phyloP scores from a whole-genome alignment of 768 basidiomycete species.

The Lactarius deliciosus region DNA sequence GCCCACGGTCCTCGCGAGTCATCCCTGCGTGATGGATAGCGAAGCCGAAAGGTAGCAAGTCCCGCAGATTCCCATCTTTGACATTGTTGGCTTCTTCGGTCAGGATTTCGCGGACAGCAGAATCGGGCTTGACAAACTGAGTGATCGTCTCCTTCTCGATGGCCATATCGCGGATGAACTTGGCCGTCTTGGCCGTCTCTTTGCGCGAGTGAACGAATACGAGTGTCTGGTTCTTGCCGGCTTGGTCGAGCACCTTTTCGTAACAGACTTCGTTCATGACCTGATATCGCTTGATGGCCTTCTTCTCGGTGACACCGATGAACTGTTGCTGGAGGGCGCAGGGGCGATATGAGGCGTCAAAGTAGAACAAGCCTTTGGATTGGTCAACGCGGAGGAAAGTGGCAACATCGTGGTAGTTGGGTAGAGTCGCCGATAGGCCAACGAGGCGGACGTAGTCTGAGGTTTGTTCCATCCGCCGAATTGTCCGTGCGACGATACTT shows the following conservation, averaged over 20 bases:
- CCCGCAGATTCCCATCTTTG: conserved; percentile 79
- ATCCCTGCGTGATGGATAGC: conserved; percentile 98
- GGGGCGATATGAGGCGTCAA: conserved; percentile 91
- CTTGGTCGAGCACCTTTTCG: conserved; percentile 95
- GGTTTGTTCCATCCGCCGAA: conserved; percentile 93
- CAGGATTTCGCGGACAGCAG: conserved; percentile 87
- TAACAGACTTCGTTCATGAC: conserved; percentile 99
- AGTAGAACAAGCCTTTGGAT: conserved; percentile 92
- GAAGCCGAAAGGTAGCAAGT: conserved; percentile 94
- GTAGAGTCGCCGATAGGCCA: conserved; percentile 95
- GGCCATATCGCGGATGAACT: conserved; percentile 91
- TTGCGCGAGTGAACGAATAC: conserved; percentile 99
- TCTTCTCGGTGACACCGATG: conserved; percentile 97
- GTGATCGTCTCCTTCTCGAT: conserved; percentile 96
- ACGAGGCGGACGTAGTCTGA: conserved; percentile 90
- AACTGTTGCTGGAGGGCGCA: conserved; percentile 96
- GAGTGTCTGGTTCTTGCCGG: conserved; percentile 85
- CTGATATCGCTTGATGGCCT: conserved; percentile 97
- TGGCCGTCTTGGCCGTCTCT: conserved; percentile 96
- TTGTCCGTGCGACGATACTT: conserved; percentile 84
- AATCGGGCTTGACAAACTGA: conserved; percentile 92
- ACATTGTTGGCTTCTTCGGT: conserved; percentile 80
- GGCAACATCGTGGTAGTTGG: conserved; percentile 97
- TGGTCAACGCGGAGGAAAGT: conserved; percentile 94
- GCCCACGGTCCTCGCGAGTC: conserved; percentile 83